Evolutionary conservation across 192 early-diverging fungal genomes (phyloP), one percentile per base, ranked within the genome.

Genomic region (Kickxella alabastrina): DNA sequence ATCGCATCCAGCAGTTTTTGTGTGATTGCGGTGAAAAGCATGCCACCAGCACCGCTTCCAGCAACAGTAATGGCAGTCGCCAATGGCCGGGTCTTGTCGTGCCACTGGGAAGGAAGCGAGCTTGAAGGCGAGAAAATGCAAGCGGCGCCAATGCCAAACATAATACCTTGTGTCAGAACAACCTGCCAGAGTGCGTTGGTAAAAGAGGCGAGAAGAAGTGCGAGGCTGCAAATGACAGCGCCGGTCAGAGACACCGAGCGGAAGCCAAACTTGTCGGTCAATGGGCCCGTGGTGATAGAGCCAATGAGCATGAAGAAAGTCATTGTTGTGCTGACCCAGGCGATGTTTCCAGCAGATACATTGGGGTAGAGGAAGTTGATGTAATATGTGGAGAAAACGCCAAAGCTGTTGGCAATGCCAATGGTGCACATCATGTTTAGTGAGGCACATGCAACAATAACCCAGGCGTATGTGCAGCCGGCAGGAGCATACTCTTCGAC

Each of bases 31-130:
- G 83, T 70, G 17, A 91, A 69, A 39, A 65, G 77, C 6, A 85
- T 61, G 8, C 82, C 84, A 24, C 84, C 84, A 22, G 78, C 47
- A 17, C 84, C 80, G 28, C 77, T 80, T 1, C 85, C 85, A 7
- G 80, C 74, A 4, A 85, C 80, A 3, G 82, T 81, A 13, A 87
- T 59, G 2, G 83, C 85, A 12, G 79, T 78, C 3, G 80, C 84
- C 17, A 87, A 43, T 0, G 77, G 77, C 6, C 83, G 75, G 35
- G 68, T 43, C 23, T 63, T 77, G 27, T 32, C 56, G 59, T 83
- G 85, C 79, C 79, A 87, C 49, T 87, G 85, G 2, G 80, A 51
- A 1, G 85, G 83, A 10, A 85, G 52, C 10, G 75, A 65, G n/a
- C 81, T 51, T 23, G 68, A 75, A 9, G 84, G 78, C 13, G 77